Evolutionary conservation across 1,284 basidiomycete genomes (phyloP).

Genomic region (Phellopilus nigrolimitatus): DNA sequence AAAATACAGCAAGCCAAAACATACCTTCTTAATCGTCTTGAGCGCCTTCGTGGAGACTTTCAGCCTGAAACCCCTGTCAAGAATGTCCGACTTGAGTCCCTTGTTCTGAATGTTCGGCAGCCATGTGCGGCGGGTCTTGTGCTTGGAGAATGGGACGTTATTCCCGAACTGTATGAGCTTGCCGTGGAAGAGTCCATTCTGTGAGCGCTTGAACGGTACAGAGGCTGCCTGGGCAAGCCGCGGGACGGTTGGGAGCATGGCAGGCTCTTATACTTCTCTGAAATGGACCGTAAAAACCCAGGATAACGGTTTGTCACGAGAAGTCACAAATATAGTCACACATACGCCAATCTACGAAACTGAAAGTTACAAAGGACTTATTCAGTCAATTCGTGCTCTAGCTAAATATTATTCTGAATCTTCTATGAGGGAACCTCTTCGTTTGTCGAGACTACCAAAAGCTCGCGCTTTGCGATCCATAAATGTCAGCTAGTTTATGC

Average conservation of each 20-base stretch:
- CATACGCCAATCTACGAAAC: no score
- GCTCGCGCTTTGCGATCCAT: background rate
- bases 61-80: conserved; percentile 53
- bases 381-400: no score
- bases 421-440: background rate
- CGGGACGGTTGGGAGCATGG: conserved; percentile 36
- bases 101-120: conserved; percentile 82
- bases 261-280: no score
- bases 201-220: conserved; percentile 71
- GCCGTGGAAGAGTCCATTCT: conserved; percentile 76
- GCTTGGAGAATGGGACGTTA: conserved; percentile 86
- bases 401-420: no score
- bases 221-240: conserved; percentile 37
- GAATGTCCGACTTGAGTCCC: conserved; percentile 59
- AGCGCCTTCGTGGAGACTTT: conserved; percentile 73
- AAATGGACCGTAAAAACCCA: no score
- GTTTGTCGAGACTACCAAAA: background rate
- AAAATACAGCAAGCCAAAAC: conserved; percentile 23
- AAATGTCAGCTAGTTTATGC: background rate
- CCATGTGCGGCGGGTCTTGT: conserved; percentile 90
- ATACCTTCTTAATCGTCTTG: conserved; percentile 75
- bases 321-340: no score
- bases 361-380: no score
- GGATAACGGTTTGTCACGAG: no score
- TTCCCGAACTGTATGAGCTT: conserved; percentile 80